These are phyloP conservation scores for Hemisphaericaspora subhashii DNA, from an alignment of 1,139 yeast genomes.

Conservation along the genomic window DNA sequence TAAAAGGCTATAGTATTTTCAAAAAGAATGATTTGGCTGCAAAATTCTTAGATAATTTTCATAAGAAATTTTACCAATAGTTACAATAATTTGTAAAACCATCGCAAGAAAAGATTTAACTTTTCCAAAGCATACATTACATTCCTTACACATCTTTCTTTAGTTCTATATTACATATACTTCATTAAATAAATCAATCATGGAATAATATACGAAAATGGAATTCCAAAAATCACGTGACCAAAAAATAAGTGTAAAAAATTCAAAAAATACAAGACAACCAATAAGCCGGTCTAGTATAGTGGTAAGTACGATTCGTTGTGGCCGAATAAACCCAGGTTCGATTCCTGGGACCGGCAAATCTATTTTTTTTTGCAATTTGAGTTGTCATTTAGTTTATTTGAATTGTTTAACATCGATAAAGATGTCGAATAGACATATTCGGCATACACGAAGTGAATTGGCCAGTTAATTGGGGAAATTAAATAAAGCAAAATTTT, in stretches of 20 bases:
- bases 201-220: too few species aligned
- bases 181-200: too few species aligned
- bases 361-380: constrained; percentile 1
- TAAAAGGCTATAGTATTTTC: background rate
- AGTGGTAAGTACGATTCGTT: constrained; percentile 7
- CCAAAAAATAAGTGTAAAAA: background rate
- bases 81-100: background rate
- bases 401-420: too few species aligned
- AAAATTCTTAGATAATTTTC: background rate
- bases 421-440: too few species aligned
- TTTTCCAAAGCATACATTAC: too few species aligned
- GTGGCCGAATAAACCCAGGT: constrained; percentile 8
- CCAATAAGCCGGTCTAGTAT: constrained; percentile 7
- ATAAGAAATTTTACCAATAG: background rate
- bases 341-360: constrained; percentile 9
- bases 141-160: too few species aligned
- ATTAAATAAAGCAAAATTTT: too few species aligned
- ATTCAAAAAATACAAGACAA: background rate
- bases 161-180: too few species aligned
- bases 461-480: too few species aligned
- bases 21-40: background rate
- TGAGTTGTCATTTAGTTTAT: too few species aligned
- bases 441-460: too few species aligned
- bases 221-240: constrained; percentile 6
- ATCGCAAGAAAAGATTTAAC: too few species aligned